Evolutionary conservation across 169 alveolate species (phyloP).

Genomic region (Plasmodium yoelii): DNA sequence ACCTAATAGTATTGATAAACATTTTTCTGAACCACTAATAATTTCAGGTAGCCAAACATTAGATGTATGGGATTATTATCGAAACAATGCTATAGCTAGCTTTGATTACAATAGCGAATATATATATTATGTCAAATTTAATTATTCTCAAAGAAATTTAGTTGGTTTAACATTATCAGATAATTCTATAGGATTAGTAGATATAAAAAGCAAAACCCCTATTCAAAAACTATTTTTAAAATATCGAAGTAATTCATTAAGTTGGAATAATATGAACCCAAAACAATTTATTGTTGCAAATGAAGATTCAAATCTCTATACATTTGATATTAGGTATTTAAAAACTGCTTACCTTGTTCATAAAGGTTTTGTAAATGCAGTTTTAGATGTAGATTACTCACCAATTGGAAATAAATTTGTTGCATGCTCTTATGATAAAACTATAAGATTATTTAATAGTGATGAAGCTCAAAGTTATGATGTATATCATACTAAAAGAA

Average conservation of each 20-base stretch:
- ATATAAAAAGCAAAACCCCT: conserved; percentile 93
- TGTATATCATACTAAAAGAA: conserved; percentile 97
- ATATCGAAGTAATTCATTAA: conserved; percentile 93
- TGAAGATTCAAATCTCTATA: conserved; percentile 97
- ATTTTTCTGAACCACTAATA: conserved; percentile 85
- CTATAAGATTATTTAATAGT: conserved; percentile 94
- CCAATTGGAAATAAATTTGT: conserved; percentile 98
- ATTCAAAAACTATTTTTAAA: conserved; percentile 90
- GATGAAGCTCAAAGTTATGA: conserved; percentile 95
- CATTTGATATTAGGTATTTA: conserved; percentile 97
- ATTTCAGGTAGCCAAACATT: conserved; percentile 92
- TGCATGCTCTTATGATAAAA: conserved; percentile 97
- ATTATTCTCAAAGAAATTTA: conserved; percentile 92
- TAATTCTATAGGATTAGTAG: conserved; percentile 91
- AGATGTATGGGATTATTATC: conserved; percentile 85
- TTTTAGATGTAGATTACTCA: conserved; percentile 95
- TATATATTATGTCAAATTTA: conserved; percentile 93
- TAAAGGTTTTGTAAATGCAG: conserved; percentile 94
- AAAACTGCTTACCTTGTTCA: conserved; percentile 94
- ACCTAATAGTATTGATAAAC: conserved; percentile 92
- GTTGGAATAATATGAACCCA: conserved; percentile 99
- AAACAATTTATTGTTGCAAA: conserved; percentile 96
- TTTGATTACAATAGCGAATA: conserved; percentile 85
- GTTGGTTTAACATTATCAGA: conserved; percentile 93
- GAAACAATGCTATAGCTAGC: conserved; percentile 82